Percentiles rank a stretch among this genome's conserved stretches.
Conservation (phyloP, 768 basidiomycete genomes). For the Tylopilus vinaceipallidus region DNA sequence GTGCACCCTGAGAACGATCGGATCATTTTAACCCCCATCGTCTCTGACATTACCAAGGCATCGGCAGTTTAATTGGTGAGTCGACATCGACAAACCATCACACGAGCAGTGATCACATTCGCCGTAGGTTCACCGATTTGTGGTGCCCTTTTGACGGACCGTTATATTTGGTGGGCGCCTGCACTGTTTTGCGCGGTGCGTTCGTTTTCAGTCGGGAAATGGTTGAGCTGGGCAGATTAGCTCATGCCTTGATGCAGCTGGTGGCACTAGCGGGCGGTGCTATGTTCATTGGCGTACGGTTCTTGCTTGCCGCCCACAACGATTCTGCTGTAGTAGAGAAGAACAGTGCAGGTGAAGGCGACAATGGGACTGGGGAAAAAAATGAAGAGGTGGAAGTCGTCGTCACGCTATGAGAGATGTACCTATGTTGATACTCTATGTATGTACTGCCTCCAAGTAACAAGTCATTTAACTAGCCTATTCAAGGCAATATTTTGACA, state of each 20-base stretch:
- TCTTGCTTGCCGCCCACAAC: background rate
- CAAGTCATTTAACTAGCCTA: too few species aligned
- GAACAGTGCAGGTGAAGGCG: background rate
- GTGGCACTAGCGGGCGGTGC: background rate
- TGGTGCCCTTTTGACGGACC: conserved; percentile 49
- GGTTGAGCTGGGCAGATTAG: too few species aligned
- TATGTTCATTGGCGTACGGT: conserved; percentile 16
- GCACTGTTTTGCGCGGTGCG: conserved; percentile 48
- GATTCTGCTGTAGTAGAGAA: background rate
- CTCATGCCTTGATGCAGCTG: conserved; percentile 1
- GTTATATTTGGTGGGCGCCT: conserved; percentile 56
- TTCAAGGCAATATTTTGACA: too few species aligned
- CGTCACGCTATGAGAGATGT: background rate
- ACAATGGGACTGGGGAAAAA: background rate
- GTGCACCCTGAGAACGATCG: background rate
- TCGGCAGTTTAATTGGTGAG: conserved; percentile 22
- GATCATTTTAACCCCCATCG: background rate
- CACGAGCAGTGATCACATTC: conserved; percentile 1
- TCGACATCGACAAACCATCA: background rate
- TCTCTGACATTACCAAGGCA: conserved; percentile 6
- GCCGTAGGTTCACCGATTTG: conserved; percentile 50
- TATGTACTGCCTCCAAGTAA: too few species aligned
- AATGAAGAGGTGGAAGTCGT: background rate
- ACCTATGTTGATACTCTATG: too few species aligned
- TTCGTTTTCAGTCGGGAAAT: background rate